Percentiles rank a stretch among this genome's conserved stretches.
phyloP scores from a whole-genome alignment of 2,329 filamentous ascomycete genomes.

The Kalaharituber pfeilii region DNA sequence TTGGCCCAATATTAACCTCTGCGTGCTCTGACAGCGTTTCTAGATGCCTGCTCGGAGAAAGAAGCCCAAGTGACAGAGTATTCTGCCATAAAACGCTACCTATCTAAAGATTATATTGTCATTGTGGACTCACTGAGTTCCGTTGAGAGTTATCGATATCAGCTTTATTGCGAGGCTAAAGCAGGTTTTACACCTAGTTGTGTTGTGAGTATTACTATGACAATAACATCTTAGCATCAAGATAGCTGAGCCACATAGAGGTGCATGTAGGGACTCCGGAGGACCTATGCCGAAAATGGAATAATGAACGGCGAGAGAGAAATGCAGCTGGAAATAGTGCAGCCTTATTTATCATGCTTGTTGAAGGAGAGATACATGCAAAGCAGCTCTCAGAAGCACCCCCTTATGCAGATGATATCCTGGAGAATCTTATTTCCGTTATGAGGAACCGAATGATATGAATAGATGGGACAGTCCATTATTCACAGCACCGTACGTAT shows the following conservation, averaged over 20 bases:
- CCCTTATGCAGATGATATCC: conserved; percentile 40
- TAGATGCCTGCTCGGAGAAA: conserved; percentile 42
- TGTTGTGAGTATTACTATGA: conserved; percentile 35
- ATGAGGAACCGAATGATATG: conserved; percentile 77
- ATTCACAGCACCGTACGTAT: conserved; percentile 62
- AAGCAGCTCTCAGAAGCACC: conserved; percentile 33
- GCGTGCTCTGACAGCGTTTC: too few species aligned
- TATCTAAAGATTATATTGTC: conserved; percentile 57
- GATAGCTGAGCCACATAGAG: conserved; percentile 28
- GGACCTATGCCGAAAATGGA: conserved; percentile 35
- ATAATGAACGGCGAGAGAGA: conserved; percentile 39
- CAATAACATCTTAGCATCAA: background rate
- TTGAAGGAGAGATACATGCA: conserved; percentile 48
- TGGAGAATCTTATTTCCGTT: conserved; percentile 63
- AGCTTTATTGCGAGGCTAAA: conserved; percentile 71
- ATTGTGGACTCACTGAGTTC: conserved; percentile 70
- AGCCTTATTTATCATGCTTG: conserved; percentile 23
- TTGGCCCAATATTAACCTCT: too few species aligned
- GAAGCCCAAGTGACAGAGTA: conserved; percentile 61
- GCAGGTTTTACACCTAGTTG: conserved; percentile 58
- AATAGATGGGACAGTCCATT: conserved; percentile 68
- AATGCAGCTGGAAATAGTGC: background rate
- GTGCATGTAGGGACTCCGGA: conserved; percentile 38
- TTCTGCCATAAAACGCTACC: conserved; percentile 58
- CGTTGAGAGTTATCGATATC: conserved; percentile 79